These are phyloP conservation scores for Prinsepia uniflora DNA, from an alignment of 306 rosid genomes.

Conservation along the genomic window DNA sequence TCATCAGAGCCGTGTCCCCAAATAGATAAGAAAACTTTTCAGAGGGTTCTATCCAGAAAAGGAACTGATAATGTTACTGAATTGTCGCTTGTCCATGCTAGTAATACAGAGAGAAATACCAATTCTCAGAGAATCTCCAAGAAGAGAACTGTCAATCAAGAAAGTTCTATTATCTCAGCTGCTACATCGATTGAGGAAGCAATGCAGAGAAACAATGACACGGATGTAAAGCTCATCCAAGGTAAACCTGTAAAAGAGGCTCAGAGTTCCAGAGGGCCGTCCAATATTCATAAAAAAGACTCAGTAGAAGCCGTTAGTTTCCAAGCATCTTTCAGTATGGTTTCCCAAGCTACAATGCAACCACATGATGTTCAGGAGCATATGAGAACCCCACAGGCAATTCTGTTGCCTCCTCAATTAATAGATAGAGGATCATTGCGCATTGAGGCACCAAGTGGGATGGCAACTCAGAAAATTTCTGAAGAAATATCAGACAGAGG, in stretches of 20 bases:
- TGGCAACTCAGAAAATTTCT: conserved; percentile 31
- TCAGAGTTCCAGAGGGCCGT: conserved; percentile 17
- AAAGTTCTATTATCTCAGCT: conserved; percentile 31
- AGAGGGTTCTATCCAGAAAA: conserved; percentile 40
- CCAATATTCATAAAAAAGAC: conserved; percentile 26
- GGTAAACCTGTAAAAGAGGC: conserved; percentile 33
- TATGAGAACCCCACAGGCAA: conserved; percentile 40
- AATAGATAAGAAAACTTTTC: conserved; percentile 37
- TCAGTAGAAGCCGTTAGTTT: conserved; percentile 34
- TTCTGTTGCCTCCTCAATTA: conserved; percentile 49
- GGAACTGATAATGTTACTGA: conserved; percentile 42
- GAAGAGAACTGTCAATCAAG: conserved; percentile 34
- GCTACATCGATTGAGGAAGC: conserved; percentile 37
- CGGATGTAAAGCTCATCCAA: conserved; percentile 41
- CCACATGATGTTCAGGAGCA: conserved; percentile 32
- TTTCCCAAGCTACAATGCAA: conserved; percentile 36
- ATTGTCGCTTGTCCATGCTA: conserved; percentile 33
- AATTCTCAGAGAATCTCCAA: conserved; percentile 39
- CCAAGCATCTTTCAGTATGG: conserved; percentile 37
- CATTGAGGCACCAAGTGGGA: conserved; percentile 32
- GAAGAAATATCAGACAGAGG: conserved; percentile 47
- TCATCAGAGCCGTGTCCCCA: conserved; percentile 20
- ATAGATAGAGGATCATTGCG: conserved; percentile 34
- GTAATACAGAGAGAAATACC: conserved; percentile 34
- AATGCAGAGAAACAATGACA: conserved; percentile 45